Conservation (phyloP, 169 alveolate genomes). For the Plasmodium billcollinsi region DNA sequence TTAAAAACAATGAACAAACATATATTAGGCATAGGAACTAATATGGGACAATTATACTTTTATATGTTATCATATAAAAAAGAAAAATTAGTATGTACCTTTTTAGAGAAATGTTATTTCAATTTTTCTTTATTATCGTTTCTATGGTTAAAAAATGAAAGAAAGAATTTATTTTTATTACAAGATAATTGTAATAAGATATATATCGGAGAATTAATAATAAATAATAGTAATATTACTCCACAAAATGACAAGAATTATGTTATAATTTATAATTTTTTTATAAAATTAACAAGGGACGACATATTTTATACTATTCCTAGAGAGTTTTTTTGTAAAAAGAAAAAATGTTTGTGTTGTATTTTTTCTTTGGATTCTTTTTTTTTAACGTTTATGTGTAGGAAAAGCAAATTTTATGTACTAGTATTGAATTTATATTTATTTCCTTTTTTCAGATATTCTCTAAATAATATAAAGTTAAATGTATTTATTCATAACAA, state of each 20-base stretch:
- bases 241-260: neutral
- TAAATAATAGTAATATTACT: neutral
- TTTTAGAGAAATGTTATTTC: neutral
- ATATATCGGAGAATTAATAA: neutral
- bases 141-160: neutral
- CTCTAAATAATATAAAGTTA: neutral
- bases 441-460: neutral
- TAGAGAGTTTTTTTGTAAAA: conserved; percentile 1
- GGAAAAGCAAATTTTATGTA: conserved; percentile 4
- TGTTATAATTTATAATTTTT: conserved; percentile 1
- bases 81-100: neutral
- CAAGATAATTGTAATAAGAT: conserved; percentile 2
- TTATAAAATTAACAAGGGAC: conserved; percentile 1
- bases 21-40: conserved; percentile 1
- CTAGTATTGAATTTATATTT: neutral
- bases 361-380: neutral
- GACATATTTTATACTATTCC: conserved; percentile 2
- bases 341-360: neutral
- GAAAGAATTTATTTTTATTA: neutral
- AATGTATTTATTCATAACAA: neutral
- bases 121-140: conserved; percentile 2
- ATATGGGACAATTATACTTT: neutral
- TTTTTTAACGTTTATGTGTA: neutral
- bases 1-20: neutral
- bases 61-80: neutral